Evolutionary conservation across 345 rosid species (phyloP).

Genomic region (Psidium friedrichsthalianum): DNA sequence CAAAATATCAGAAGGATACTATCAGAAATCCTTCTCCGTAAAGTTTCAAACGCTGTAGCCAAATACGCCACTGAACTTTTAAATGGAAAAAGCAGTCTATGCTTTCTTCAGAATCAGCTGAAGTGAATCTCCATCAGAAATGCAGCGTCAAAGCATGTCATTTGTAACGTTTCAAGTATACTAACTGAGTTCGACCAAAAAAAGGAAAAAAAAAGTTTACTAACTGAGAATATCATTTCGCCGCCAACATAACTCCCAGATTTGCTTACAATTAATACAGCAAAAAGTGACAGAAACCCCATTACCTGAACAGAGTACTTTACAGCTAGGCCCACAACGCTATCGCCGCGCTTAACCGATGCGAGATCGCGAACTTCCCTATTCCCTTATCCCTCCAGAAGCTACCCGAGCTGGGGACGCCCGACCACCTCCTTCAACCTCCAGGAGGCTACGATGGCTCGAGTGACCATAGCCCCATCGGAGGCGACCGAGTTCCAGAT

Average conservation of each 20-base stretch:
- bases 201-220: neutral
- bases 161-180: neutral
- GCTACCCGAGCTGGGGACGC: slow-evolving; percentile 33
- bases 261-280: no score
- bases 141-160: neutral
- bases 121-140: neutral
- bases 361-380: slow-evolving; percentile 69
- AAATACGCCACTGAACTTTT: no score
- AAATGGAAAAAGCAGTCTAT: no score
- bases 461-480: slow-evolving; percentile 30
- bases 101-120: neutral
- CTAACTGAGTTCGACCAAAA: neutral
- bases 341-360: slow-evolving; percentile 53
- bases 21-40: no score
- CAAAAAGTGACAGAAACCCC: neutral
- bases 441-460: slow-evolving; percentile 61
- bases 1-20: no score
- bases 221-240: neutral
- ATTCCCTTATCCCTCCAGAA: slow-evolving; percentile 82
- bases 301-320: slow-evolving; percentile 85
- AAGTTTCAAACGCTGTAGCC: no score
- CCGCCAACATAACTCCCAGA: neutral
- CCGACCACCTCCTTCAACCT: slow-evolving; percentile 50
- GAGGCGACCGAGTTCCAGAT: slow-evolving; percentile 50
- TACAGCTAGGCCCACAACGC: slow-evolving; percentile 68